Evolutionary conservation across 805 yeast species (phyloP), one percentile per base, ranked within the genome.

Genomic region (Yamadazyma insecticola): DNA sequence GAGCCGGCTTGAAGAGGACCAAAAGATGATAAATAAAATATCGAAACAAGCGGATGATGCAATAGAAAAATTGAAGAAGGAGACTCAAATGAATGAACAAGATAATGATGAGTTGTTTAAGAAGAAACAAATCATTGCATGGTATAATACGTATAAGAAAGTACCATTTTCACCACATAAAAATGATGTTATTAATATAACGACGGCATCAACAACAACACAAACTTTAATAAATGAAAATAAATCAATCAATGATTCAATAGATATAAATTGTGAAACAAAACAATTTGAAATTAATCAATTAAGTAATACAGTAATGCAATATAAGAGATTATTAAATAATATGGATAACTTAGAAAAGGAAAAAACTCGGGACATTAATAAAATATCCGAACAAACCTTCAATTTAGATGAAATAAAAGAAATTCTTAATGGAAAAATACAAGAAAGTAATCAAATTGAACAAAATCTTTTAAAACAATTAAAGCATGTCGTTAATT

Each of bases 111-210:
- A 14, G 16, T 13, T 8, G 12, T 13, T 16, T 7, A 5, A 22
- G 5, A 11, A 5, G 5, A 23, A 28, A 12, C 20, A 26, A 16
- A 28, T 29, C 5, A 34, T 34, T 16, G 37, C 37, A 9, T 17
- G 17, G 5, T 22, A 26, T 16, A 26, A 26, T 3, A 12, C 30
- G 10, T 15, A 14, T 9, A 20, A 27, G 22, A 47, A 37, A 15
- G 29, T 58, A 2, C 52, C 57, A 2, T 58, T 47, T 29, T 33
- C 39, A 12, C 51, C 55, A 3, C 53, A 45, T 22, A 55, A 53
- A 35, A 50, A 48, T 29, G 63, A 56, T 22, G 51, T 50, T 12
- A 48, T 57, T 13, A 50, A 48, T 5, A 44, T 48, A 11, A 56
- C 58, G 11, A 35, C 49, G 9, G 52, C 63, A 3, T 28, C 32